These are phyloP conservation scores for Geotrichum macrosporum DNA, from an alignment of 1,139 yeast genomes.

Conservation along the genomic window DNA sequence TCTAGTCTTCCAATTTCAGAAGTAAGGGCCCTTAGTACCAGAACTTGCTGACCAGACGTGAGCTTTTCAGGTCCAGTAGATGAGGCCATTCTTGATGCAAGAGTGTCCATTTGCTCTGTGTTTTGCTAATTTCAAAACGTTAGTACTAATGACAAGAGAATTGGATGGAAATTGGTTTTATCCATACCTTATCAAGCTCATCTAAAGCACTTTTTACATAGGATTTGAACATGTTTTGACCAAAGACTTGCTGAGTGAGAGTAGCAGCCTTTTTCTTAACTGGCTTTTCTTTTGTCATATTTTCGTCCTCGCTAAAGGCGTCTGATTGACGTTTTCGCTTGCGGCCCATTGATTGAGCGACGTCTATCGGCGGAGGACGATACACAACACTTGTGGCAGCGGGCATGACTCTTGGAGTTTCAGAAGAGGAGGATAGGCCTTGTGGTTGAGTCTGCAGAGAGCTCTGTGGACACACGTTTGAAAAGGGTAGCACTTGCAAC, in stretches of 20 bases:
- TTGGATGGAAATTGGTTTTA: conserved; percentile 9
- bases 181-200: conserved; percentile 56
- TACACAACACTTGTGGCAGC: conserved; percentile 9
- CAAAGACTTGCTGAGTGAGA: conserved; percentile 12
- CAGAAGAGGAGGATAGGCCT: not conserved
- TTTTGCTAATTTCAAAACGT: conserved; percentile 36
- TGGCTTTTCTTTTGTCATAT: conserved; percentile 3
- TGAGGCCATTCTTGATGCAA: conserved; percentile 46
- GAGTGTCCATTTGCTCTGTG: conserved; percentile 43
- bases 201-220: conserved; percentile 67
- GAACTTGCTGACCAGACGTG: conserved; percentile 42
- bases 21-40: conserved; percentile 46
- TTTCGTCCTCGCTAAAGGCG: conserved; percentile 10
- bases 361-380: conserved; percentile 8
- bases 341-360: conserved; percentile 5
- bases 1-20: conserved; percentile 53
- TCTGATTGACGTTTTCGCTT: conserved; percentile 15
- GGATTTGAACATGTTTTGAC: conserved; percentile 54
- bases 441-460: not conserved
- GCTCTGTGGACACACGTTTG: not conserved
- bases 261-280: conserved; percentile 7
- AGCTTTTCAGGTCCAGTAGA: conserved; percentile 45
- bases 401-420: conserved; percentile 11
- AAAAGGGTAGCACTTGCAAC: conserved; percentile 19
- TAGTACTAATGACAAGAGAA: conserved; percentile 15